Conservation (phyloP, 345 rosid genomes). For the Aquilaria sinensis region DNA sequence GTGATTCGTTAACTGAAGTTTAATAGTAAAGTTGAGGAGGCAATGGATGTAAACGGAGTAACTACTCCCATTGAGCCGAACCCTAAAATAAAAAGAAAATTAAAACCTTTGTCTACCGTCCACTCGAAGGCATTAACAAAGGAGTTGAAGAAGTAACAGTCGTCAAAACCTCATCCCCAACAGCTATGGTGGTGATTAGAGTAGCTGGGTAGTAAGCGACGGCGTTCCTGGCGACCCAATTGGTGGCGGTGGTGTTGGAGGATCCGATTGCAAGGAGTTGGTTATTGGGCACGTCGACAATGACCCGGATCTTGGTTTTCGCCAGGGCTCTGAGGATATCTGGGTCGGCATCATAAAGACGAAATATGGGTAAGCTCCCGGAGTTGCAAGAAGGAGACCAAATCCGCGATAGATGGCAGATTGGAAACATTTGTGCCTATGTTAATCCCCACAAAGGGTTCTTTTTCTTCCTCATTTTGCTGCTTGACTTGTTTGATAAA, state of each 20-base stretch:
- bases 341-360: constrained; percentile 70
- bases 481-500: constrained; percentile 16
- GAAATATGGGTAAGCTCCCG: constrained; percentile 62
- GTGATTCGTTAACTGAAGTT: no score
- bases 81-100: no score
- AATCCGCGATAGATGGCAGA: constrained; percentile 36
- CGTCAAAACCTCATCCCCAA: constrained; percentile 70
- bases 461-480: constrained; percentile 37
- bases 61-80: no score
- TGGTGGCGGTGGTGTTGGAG: constrained; percentile 70
- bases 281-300: constrained; percentile 77
- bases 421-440: constrained; percentile 65
- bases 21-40: no score
- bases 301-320: constrained; percentile 77
- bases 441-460: constrained; percentile 73
- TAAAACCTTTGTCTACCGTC: no score
- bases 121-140: constrained; percentile 36
- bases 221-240: constrained; percentile 70
- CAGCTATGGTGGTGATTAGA: constrained; percentile 57
- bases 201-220: constrained; percentile 73
- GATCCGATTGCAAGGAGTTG: constrained; percentile 88
- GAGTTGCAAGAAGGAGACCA: constrained; percentile 55
- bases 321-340: constrained; percentile 70
- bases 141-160: constrained; percentile 76
- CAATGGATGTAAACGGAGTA: no score